Evolutionary conservation across 306 rosid genomes (phyloP).

Genomic region (Phaseolus lunatus): DNA sequence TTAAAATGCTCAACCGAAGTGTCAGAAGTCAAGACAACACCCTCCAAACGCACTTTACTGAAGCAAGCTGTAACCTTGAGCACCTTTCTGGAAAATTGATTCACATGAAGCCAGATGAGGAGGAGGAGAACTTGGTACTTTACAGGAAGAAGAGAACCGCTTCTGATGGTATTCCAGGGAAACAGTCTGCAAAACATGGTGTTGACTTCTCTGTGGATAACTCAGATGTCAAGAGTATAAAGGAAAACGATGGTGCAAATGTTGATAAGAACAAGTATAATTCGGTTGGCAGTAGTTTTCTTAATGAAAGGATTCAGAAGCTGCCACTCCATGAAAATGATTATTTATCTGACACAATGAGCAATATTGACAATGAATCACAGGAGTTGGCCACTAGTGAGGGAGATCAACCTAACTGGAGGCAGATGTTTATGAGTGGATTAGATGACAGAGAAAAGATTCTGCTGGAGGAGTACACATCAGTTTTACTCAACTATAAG

Average conservation of each 20-base stretch:
- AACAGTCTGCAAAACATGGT: slow-evolving; percentile 29
- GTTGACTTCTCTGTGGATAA: slow-evolving; percentile 18
- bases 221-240: slow-evolving; percentile 10
- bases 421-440: slow-evolving; percentile 72
- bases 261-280: slow-evolving; percentile 41
- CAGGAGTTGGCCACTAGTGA: slow-evolving; percentile 42
- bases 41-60: slow-evolving; percentile 65
- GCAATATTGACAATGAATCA: slow-evolving; percentile 49
- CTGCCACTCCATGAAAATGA: slow-evolving; percentile 44
- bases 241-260: slow-evolving; percentile 32
- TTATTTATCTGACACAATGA: slow-evolving; percentile 47
- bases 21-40: slow-evolving; percentile 54
- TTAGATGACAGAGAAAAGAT: slow-evolving; percentile 85
- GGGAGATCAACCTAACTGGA: slow-evolving; percentile 69
- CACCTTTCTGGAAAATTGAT: slow-evolving; percentile 67
- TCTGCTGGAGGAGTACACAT: slow-evolving; percentile 86
- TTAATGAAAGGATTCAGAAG: slow-evolving; percentile 43
- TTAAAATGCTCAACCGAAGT: slow-evolving; percentile 60
- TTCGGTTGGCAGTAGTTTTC: not conserved
- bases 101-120: slow-evolving; percentile 62
- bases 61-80: slow-evolving; percentile 72
- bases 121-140: slow-evolving; percentile 41
- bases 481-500: slow-evolving; percentile 79
- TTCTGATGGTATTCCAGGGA: slow-evolving; percentile 43
- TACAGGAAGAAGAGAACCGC: slow-evolving; percentile 46